These are phyloP conservation scores for Claviceps pusilla DNA, from an alignment of 2,329 filamentous ascomycete species.

Conservation along the genomic window DNA sequence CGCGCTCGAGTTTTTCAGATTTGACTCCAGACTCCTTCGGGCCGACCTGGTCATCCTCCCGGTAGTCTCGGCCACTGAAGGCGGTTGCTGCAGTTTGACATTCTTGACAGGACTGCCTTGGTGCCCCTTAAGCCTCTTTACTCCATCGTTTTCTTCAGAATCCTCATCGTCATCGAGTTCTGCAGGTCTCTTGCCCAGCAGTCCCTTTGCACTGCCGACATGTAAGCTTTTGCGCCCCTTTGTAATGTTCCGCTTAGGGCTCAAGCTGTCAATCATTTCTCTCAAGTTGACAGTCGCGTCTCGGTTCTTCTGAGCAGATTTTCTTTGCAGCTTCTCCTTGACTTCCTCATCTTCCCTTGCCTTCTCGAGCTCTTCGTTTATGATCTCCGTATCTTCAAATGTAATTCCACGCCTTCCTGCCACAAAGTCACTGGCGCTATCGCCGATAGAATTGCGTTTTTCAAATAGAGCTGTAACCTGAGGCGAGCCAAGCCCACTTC, in stretches of 20 bases:
- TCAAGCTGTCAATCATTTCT: slow-evolving; percentile 64
- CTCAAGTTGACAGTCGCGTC: slow-evolving; percentile 54
- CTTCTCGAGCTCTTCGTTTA: slow-evolving; percentile 48
- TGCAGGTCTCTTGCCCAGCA: slow-evolving; percentile 58
- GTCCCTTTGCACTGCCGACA: slow-evolving; percentile 56
- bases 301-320: slow-evolving; percentile 31
- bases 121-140: slow-evolving; percentile 57
- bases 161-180: slow-evolving; percentile 56
- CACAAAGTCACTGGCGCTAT: slow-evolving; percentile 48
- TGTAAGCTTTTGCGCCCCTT: slow-evolving; percentile 62
- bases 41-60: slow-evolving; percentile 40
- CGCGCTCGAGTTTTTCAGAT: slow-evolving; percentile 26
- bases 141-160: slow-evolving; percentile 40
- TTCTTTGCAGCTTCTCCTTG: slow-evolving; percentile 40
- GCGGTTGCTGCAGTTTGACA: slow-evolving; percentile 53
- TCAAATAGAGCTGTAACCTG: slow-evolving; percentile 57
- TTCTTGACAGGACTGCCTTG: slow-evolving; percentile 66
- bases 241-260: slow-evolving; percentile 54
- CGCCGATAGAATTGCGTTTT: slow-evolving; percentile 55
- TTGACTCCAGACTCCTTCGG: slow-evolving; percentile 30
- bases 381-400: slow-evolving; percentile 49
- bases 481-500: slow-evolving; percentile 59
- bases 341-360: slow-evolving; percentile 45
- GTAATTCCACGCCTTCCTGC: slow-evolving; percentile 37
- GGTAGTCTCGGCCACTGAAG: slow-evolving; percentile 51